These are phyloP conservation scores for Aspergillus hortae DNA, from an alignment of 2,329 filamentous ascomycete species.

Conservation along the genomic window DNA sequence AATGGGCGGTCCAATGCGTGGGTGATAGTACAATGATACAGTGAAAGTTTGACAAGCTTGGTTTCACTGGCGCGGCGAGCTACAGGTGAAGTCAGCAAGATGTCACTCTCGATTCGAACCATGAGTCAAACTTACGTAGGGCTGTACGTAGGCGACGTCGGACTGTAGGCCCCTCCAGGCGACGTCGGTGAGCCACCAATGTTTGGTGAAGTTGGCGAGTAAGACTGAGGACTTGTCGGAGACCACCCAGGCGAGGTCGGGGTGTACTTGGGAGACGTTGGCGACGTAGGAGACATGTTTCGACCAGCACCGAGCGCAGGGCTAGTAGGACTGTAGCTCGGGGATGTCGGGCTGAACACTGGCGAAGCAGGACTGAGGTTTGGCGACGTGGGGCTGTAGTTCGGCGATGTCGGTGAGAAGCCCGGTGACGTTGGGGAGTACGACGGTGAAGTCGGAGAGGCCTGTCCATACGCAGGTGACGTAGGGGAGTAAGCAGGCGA, in stretches of 20 bases:
- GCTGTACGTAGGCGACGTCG: constrained; percentile 42
- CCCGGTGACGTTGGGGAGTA: constrained; percentile 55
- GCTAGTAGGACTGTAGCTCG: constrained; percentile 56
- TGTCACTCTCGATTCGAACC: neutral
- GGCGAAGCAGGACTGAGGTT: constrained; percentile 52
- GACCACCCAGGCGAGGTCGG: constrained; percentile 53
- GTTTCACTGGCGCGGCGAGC: constrained; percentile 42
- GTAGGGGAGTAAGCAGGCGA: constrained; percentile 72
- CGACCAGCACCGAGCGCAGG: constrained; percentile 42
- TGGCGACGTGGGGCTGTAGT: constrained; percentile 59
- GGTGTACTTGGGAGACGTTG: constrained; percentile 53
- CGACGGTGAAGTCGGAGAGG: constrained; percentile 59
- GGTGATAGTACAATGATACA: constrained; percentile 39
- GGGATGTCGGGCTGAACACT: constrained; percentile 55
- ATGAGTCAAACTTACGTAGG: constrained; percentile 34
- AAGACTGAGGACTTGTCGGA: constrained; percentile 45
- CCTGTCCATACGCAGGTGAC: constrained; percentile 65
- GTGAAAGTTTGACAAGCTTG: constrained; percentile 18
- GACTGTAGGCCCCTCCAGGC: constrained; percentile 40
- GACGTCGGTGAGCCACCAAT: constrained; percentile 46
- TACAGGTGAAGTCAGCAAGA: constrained; percentile 18
- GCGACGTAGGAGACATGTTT: constrained; percentile 44
- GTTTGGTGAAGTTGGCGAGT: constrained; percentile 50
- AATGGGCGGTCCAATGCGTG: constrained; percentile 17
- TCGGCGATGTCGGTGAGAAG: constrained; percentile 57